These are phyloP conservation scores for Ceratobasidium sp. DNA, from an alignment of 1,284 basidiomycete genomes.

Conservation along the genomic window DNA sequence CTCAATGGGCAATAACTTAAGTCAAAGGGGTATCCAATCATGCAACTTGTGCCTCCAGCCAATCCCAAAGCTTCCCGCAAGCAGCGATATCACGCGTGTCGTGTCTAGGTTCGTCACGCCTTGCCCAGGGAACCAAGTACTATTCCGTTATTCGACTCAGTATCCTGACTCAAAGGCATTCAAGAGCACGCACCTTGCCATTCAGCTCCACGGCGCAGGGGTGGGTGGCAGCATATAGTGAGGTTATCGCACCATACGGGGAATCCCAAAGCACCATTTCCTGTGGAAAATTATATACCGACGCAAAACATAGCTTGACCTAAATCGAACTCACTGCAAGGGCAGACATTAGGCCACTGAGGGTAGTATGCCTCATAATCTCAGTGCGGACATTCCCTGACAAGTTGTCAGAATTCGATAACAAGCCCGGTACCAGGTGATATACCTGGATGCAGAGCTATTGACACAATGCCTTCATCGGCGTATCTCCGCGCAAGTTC, in stretches of 20 bases:
- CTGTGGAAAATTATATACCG: background rate
- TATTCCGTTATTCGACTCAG: background rate
- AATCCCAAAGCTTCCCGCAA: slow-evolving; percentile 51
- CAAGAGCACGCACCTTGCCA: slow-evolving; percentile 35
- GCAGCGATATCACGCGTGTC: slow-evolving; percentile 45
- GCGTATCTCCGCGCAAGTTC: slow-evolving; percentile 41
- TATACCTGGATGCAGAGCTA: slow-evolving; percentile 40
- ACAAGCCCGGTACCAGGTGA: background rate
- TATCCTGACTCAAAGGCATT: background rate
- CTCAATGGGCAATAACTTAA: background rate
- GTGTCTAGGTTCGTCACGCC: slow-evolving; percentile 6
- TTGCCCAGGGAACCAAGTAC: slow-evolving; percentile 40
- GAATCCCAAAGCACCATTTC: slow-evolving; percentile 27
- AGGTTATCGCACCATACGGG: slow-evolving; percentile 37
- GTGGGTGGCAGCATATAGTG: slow-evolving; percentile 37
- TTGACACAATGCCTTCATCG: slow-evolving; percentile 39
- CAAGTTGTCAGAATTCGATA: background rate
- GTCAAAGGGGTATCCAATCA: background rate
- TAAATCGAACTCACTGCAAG: slow-evolving; percentile 1
- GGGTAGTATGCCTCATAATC: slow-evolving; percentile 2
- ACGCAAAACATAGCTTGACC: background rate
- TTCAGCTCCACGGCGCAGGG: slow-evolving; percentile 34
- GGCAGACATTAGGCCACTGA: background rate
- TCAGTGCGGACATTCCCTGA: slow-evolving; percentile 29
- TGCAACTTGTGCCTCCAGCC: slow-evolving; percentile 51